Evolutionary conservation across 768 basidiomycete species (phyloP), one percentile per base, ranked within the genome.

Genomic region (Phlegmacium glaucopus): DNA sequence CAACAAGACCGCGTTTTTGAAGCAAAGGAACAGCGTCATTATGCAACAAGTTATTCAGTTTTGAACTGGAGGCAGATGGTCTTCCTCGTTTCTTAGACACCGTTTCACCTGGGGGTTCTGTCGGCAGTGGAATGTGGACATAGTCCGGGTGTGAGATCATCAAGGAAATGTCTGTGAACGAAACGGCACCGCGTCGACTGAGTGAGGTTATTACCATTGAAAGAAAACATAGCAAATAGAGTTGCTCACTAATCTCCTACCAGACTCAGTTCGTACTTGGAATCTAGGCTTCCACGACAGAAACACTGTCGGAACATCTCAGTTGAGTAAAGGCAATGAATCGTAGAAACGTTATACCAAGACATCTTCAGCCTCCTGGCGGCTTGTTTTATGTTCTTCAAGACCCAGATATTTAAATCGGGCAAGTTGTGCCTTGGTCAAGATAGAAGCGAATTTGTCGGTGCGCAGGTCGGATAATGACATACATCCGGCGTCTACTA

Each of bases 171-270:
- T 64, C 64, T n/a, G 66, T 53, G 11, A 70, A 68, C 1, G 61
- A 56, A 6, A 51, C 3, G 6, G 59, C 52, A 18, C 72, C 74
- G 32, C 83, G 77, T 13, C 83, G 79, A 52, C 83, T 81, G 7
- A 13, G 30, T 34, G 22, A 9, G 15, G 47, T 27, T 11, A 6
- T 28, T 18, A n/a, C 9, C 13, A 28, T 28, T 9, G 35, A 25
- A 2, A 8, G 4, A 44, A 16, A 13, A 6, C 1, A 29, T 9
- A 28, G 17, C 29, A 22, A 42, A 26, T 32, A 32, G 29, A 43
- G 6, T 22, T 22, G 63, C 84, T 59, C 57, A 86, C 84, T 83
- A 80, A 63, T 70, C 71, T 9, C 82, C 83, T 0, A 70, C 71
- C n/a, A 81, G 55, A 26, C 72, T 56, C 13, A 79, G 51, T 48